These are phyloP conservation scores for Xerocomellus intermedius DNA, from an alignment of 768 basidiomycete genomes.

Conservation along the genomic window DNA sequence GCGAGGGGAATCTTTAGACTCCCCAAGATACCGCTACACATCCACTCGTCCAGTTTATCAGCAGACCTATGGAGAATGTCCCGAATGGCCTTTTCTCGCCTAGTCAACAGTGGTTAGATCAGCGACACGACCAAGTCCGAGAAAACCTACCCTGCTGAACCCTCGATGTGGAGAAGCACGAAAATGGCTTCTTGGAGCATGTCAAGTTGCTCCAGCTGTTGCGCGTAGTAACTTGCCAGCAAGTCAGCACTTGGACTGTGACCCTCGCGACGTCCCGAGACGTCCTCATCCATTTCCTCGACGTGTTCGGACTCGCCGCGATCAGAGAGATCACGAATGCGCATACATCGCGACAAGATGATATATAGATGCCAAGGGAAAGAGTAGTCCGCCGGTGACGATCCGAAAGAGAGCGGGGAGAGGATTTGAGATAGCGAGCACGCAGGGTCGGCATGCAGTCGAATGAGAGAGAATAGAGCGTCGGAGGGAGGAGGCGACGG, in stretches of 20 bases:
- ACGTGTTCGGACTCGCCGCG: constrained; percentile 49
- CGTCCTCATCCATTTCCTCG: constrained; percentile 37
- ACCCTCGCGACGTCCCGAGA: constrained; percentile 58
- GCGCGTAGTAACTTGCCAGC: constrained; percentile 80
- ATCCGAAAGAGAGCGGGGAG: constrained; percentile 68
- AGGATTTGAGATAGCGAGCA: constrained; percentile 69
- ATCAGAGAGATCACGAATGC: constrained; percentile 86
- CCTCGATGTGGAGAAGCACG: constrained; percentile 86
- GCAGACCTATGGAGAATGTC: constrained; percentile 75
- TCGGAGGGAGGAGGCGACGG: constrained; percentile 54
- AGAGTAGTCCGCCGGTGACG: constrained; percentile 76
- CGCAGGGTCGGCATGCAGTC: constrained; percentile 69
- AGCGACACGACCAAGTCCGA: background rate
- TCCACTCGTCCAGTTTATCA: constrained; percentile 67
- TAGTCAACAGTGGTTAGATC: constrained; percentile 33
- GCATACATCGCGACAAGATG: constrained; percentile 78
- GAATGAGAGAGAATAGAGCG: constrained; percentile 78
- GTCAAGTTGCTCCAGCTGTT: constrained; percentile 78
- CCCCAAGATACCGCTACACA: constrained; percentile 64
- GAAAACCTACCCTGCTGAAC: constrained; percentile 63
- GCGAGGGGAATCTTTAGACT: constrained; percentile 76
- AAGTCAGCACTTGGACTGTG: constrained; percentile 83
- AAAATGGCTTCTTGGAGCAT: constrained; percentile 86
- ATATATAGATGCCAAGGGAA: constrained; percentile 93
- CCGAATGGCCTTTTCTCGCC: constrained; percentile 80